phyloP scores from a whole-genome alignment of 371 early-diverging fungal species.

The Syncephalastrum monosporum region DNA sequence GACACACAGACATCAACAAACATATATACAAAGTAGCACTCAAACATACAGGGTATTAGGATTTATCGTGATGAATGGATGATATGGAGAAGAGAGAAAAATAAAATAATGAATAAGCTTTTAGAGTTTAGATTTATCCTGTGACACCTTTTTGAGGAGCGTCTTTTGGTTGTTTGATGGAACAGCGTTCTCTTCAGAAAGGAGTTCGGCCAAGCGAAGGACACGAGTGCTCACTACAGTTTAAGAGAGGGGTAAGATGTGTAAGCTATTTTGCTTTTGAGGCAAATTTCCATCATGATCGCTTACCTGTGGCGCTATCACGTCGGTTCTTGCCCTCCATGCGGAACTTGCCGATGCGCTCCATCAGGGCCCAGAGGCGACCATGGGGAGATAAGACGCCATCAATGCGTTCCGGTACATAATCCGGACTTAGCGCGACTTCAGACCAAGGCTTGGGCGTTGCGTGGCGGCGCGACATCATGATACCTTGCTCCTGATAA shows the following conservation, averaged over 20 bases:
- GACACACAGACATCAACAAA: no score
- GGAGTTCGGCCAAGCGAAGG: conserved; percentile 19
- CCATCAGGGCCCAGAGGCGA: conserved; percentile 78
- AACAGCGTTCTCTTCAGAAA: conserved; percentile 19
- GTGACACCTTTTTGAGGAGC: conserved; percentile 10
- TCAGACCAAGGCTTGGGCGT: conserved; percentile 49
- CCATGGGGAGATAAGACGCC: conserved; percentile 61
- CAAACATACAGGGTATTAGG: no score
- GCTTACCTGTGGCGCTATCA: conserved; percentile 78
- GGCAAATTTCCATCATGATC: neutral
- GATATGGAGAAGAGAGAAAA: neutral
- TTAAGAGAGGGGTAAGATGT: neutral
- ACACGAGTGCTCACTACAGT: conserved; percentile 25
- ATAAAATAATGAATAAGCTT: neutral
- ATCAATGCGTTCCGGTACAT: conserved; percentile 54
- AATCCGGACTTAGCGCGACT: conserved; percentile 55
- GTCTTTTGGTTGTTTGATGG: conserved; percentile 21
- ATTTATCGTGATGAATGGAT: no score
- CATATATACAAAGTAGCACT: no score
- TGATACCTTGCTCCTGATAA: conserved; percentile 66
- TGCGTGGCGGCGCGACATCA: conserved; percentile 52
- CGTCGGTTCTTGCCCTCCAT: conserved; percentile 59
- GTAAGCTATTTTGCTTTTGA: neutral
- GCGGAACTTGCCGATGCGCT: conserved; percentile 35
- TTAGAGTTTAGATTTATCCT: conserved; percentile 15